Evolutionary conservation across 495 filamentous ascomycete species (phyloP).

Genomic region (Platismatia glauca): DNA sequence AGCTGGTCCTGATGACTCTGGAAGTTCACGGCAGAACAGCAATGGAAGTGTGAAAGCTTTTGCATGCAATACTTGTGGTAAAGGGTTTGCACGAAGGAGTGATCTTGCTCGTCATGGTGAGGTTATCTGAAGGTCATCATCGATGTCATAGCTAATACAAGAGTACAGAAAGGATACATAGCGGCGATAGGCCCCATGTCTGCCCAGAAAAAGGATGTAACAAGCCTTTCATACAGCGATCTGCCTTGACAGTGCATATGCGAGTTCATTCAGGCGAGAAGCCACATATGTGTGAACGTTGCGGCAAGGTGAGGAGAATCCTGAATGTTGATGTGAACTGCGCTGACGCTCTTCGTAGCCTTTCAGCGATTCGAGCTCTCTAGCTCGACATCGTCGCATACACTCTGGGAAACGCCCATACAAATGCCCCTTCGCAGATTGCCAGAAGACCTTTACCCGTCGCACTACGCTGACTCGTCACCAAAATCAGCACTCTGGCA

Average conservation of each 20-base stretch:
- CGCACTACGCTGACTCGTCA: slow-evolving; percentile 91
- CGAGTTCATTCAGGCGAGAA: slow-evolving; percentile 97
- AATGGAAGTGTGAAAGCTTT: slow-evolving; percentile 68
- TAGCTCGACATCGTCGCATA: slow-evolving; percentile 88
- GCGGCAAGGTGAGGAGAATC: slow-evolving; percentile 67
- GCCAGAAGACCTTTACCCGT: slow-evolving; percentile 96
- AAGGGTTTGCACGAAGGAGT: slow-evolving; percentile 88
- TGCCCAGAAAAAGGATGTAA: slow-evolving; percentile 84
- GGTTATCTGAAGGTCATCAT: slow-evolving; percentile 20
- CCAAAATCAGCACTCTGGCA: slow-evolving; percentile 92
- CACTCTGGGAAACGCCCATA: slow-evolving; percentile 95
- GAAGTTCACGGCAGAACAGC: slow-evolving; percentile 31
- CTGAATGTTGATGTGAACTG: slow-evolving; percentile 10
- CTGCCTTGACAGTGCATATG: slow-evolving; percentile 91
- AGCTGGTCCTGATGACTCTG: slow-evolving; percentile 24
- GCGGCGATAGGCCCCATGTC: slow-evolving; percentile 80
- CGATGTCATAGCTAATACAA: slow-evolving; percentile 26
- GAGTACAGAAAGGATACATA: slow-evolving; percentile 82
- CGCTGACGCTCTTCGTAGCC: slow-evolving; percentile 49
- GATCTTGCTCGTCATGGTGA: slow-evolving; percentile 92
- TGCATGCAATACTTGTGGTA: slow-evolving; percentile 81
- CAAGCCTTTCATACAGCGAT: slow-evolving; percentile 96
- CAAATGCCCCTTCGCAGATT: slow-evolving; percentile 95
- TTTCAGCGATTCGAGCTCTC: slow-evolving; percentile 96
- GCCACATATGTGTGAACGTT: slow-evolving; percentile 94